phyloP scores from a whole-genome alignment of 768 basidiomycete genomes.

The Saitozyma sp. region DNA sequence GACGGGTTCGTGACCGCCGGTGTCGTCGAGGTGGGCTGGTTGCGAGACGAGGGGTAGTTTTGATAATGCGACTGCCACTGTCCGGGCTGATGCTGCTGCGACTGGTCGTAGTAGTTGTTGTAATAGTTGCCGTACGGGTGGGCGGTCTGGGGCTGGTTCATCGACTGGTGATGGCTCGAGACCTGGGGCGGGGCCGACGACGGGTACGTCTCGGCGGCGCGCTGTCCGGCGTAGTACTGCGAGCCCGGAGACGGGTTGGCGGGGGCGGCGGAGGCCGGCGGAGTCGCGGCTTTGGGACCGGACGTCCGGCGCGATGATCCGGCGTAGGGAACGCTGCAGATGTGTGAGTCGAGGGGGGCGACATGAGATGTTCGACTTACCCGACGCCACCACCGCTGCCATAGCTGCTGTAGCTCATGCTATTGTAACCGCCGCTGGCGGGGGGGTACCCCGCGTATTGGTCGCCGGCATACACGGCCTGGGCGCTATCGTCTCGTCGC shows the following conservation, averaged over 20 bases:
- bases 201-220: conserved; percentile 14
- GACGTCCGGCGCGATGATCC: conserved; percentile 16
- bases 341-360: no score
- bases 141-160: conserved; percentile 15
- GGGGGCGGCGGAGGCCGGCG: conserved; percentile 20
- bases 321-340: no score
- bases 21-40: no score
- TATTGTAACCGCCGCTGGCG: conserved; percentile 3
- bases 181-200: conserved; percentile 26
- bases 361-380: no score
- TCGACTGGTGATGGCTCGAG: conserved; percentile 6
- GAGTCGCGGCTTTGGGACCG: conserved; percentile 15
- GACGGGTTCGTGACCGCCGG: no score
- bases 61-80: conserved; percentile 6
- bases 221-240: conserved; percentile 10
- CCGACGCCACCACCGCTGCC: no score
- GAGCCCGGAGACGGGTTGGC: conserved; percentile 13
- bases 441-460: conserved; percentile 8
- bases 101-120: conserved; percentile 22
- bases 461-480: conserved; percentile 4
- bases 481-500: not conserved
- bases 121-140: conserved; percentile 20
- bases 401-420: no score
- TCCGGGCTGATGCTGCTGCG: conserved; percentile 2
- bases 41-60: no score